A percentile compares a stretch with the other conserved stretches of the same genome.
Evolutionary conservation across 352 stramenopile species (phyloP).

Genomic region (Phytophthora pistaciae): DNA sequence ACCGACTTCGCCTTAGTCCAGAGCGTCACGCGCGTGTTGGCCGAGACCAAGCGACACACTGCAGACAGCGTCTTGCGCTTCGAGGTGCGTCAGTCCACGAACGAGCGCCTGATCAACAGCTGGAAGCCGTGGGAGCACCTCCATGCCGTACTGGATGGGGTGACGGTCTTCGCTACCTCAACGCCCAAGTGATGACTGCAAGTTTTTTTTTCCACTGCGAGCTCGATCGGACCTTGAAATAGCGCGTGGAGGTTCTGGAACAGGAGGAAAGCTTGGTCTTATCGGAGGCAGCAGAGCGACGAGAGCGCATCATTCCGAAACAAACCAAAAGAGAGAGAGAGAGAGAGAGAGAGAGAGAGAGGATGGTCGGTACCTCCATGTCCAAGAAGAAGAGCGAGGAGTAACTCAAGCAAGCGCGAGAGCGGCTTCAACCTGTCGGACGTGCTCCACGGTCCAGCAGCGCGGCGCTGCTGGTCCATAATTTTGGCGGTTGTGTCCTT

Average conservation of each 20-base stretch:
- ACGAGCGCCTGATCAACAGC: conserved; percentile 65
- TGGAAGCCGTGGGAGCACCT: conserved; percentile 67
- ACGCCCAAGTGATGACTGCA: conserved; percentile 15
- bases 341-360: conserved; percentile 4
- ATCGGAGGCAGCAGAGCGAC: conserved; percentile 8
- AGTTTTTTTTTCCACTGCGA: conserved; percentile 19
- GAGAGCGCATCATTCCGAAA: conserved; percentile 20
- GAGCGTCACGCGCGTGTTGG: conserved; percentile 15
- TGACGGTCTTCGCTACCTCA: conserved; percentile 6
- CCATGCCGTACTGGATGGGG: conserved; percentile 53
- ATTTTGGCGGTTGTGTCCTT: too few species aligned
- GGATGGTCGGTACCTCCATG: conserved; percentile 23
- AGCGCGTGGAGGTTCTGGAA: conserved; percentile 25
- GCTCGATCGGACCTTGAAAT: conserved; percentile 35
- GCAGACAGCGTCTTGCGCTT: conserved; percentile 33
- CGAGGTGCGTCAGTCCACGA: conserved; percentile 47
- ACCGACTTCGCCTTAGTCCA: conserved; percentile 12
- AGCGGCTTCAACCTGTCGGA: conserved; percentile 67
- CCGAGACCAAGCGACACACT: conserved; percentile 5
- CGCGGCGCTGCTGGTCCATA: too few species aligned
- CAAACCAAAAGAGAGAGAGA: conserved; percentile 7
- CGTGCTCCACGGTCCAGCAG: too few species aligned
- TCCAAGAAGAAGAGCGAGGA: conserved; percentile 56
- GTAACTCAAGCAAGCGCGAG: conserved; percentile 59
- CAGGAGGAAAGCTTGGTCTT: conserved; percentile 12